Evolutionary conservation across 805 yeast species (phyloP), one percentile per base, ranked within the genome.

Genomic region (Candida yuanshanica): DNA sequence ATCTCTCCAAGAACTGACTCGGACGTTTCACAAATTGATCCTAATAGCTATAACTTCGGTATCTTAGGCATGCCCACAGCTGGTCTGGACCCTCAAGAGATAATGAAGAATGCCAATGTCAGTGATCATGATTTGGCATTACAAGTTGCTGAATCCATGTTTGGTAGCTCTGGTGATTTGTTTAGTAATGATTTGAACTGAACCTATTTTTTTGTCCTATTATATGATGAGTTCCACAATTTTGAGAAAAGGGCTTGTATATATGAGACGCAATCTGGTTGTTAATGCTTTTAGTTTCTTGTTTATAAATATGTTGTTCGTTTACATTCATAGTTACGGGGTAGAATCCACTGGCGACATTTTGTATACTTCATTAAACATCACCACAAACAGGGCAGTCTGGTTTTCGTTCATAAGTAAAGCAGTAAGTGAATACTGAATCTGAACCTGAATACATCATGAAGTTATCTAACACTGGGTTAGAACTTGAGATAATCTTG

Each of bases 371-470:
- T 27, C 17, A 27, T 18, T 31, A 31, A 21, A 31, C 6, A 6
- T 57, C 60, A 17, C 93, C 90, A 62, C 98, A 91, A 1, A 88
- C 91, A 0, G 83, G 72, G 58, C 98, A 91, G 43, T 75, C 75
- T 0, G 67, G 66, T 38, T 76, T 68, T 47, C 74, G 72, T 33
- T 79, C 73, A 51, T 82, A 81, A 18, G 75, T 66, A 57, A 83
- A 88, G 17, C 84, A 76, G 48, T 82, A 84, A 1, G 86, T 79
- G 61, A 82, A 86, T 4, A 83, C 78, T 1, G 91, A 85, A 39
- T 77, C 79, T 40, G 82, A 81, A 0, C 98, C 98, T 20, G 89
- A 77, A 55, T 86, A 86, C 77, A 83, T 84, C 85, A 87, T 81
- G 58, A 84, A 84, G 63, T 88, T 90, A 45, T 78, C 75, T 50